Conservation (phyloP, 257 asterid species). For the Salvia rosmarinus region DNA sequence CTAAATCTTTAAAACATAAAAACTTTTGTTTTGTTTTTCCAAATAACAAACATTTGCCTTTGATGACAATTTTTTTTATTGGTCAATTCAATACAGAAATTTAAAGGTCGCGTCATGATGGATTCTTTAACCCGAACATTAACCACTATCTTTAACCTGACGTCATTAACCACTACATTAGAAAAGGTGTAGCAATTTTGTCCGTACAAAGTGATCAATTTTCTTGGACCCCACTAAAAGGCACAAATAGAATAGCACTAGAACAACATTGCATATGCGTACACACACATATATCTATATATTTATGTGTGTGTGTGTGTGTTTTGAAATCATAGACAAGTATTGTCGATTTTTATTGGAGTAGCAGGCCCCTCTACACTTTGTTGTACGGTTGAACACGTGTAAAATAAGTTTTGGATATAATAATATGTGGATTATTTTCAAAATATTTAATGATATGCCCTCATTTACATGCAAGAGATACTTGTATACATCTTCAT, state of each 20-base stretch:
- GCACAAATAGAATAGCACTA: slow-evolving; percentile 2
- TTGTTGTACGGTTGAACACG: slow-evolving; percentile 33
- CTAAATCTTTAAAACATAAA: not conserved
- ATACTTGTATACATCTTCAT: too few species aligned
- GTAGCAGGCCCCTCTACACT: slow-evolving; percentile 25
- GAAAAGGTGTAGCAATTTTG: slow-evolving; percentile 21
- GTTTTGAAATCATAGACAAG: not conserved
- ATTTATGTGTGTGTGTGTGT: not conserved
- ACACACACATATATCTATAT: not conserved
- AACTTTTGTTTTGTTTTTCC: not conserved
- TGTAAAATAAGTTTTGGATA: slow-evolving; percentile 19
- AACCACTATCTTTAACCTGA: too few species aligned
- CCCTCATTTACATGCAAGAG: slow-evolving; percentile 10
- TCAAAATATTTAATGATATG: not conserved
- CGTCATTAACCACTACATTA: too few species aligned
- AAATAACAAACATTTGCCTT: not conserved
- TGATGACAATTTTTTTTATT: not conserved
- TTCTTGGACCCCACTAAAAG: slow-evolving; percentile 27
- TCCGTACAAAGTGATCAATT: slow-evolving; percentile 11
- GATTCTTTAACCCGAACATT: too few species aligned
- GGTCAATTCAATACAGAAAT: too few species aligned
- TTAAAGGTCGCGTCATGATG: too few species aligned
- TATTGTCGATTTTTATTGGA: not conserved
- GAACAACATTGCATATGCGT: not conserved
- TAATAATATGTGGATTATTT: slow-evolving; percentile 13